Percentiles rank a stretch among this genome's conserved stretches.
Evolutionary conservation across 495 filamentous ascomycete genomes (phyloP).

Genomic region (Neurospora sp.): DNA sequence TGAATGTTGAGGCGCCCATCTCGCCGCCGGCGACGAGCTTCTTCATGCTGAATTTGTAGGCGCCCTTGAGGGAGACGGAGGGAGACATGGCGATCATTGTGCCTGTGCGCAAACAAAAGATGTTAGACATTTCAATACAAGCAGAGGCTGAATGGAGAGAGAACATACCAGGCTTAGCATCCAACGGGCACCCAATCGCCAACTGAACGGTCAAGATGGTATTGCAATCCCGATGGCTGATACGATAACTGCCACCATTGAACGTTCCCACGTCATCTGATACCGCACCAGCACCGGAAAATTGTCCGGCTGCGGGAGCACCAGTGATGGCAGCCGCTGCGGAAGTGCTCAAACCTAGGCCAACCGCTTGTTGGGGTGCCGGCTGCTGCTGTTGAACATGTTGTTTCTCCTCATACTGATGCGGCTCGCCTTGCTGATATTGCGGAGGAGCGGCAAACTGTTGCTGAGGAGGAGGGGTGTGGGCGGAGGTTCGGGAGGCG

Average conservation of each 20-base stretch:
- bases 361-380: slow-evolving; percentile 9
- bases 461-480: slow-evolving; percentile 22
- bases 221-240: slow-evolving; percentile 88
- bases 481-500: slow-evolving; percentile 16
- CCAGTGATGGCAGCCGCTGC: slow-evolving; percentile 21
- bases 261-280: slow-evolving; percentile 85
- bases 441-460: slow-evolving; percentile 31
- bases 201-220: slow-evolving; percentile 82
- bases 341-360: slow-evolving; percentile 14
- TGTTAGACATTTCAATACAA: background rate
- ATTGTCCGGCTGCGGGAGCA: slow-evolving; percentile 34
- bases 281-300: slow-evolving; percentile 46
- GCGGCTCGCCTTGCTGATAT: slow-evolving; percentile 21
- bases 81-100: slow-evolving; percentile 94
- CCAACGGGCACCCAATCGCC: slow-evolving; percentile 77
- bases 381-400: slow-evolving; percentile 12
- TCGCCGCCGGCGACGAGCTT: slow-evolving; percentile 77
- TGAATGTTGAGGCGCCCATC: slow-evolving; percentile 70
- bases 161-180: slow-evolving; percentile 62
- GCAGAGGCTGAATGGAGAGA: background rate
- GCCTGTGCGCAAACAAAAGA: slow-evolving; percentile 32
- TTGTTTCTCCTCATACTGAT: background rate
- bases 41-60: slow-evolving; percentile 71
- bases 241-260: slow-evolving; percentile 88
- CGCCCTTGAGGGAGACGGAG: slow-evolving; percentile 71